phyloP scores from a whole-genome alignment of 1,284 basidiomycete species.

The Malassezia brasiliensis region DNA sequence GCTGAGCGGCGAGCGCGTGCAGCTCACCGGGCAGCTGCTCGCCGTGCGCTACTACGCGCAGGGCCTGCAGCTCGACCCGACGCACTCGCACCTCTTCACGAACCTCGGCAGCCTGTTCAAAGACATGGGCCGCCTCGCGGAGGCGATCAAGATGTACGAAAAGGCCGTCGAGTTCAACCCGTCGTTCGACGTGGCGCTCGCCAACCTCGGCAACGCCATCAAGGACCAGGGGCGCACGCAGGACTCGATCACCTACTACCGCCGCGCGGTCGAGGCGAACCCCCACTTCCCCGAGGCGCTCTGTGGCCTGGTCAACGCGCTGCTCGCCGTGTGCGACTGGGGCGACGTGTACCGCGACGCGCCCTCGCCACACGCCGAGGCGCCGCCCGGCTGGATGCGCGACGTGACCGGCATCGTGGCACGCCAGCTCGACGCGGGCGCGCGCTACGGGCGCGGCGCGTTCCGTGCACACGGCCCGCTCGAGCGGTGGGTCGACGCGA shows the following conservation, averaged over 20 bases:
- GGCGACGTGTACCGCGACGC: constrained; percentile 46
- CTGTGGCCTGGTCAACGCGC: constrained; percentile 56
- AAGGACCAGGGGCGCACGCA: constrained; percentile 52
- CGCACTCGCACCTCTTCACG: constrained; percentile 58
- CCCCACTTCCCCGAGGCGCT: constrained; percentile 57
- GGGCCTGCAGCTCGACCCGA: constrained; percentile 55
- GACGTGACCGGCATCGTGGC: constrained; percentile 53
- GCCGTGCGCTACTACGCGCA: constrained; percentile 56
- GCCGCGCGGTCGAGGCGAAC: constrained; percentile 55
- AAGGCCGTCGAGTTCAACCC: constrained; percentile 56
- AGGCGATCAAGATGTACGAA: constrained; percentile 55
- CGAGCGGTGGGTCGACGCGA: constrained; percentile 53
- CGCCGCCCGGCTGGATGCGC: constrained; percentile 51
- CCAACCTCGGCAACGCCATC: constrained; percentile 59
- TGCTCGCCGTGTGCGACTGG: constrained; percentile 58
- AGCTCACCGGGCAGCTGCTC: constrained; percentile 48
- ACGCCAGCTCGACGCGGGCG: constrained; percentile 52
- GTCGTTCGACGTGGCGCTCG: constrained; percentile 57
- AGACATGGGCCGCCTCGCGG: constrained; percentile 54
- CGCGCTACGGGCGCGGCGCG: constrained; percentile 50
- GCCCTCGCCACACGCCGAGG: background rate
- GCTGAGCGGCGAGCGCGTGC: constrained; percentile 42
- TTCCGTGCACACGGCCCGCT: constrained; percentile 48
- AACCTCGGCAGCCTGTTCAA: constrained; percentile 59
- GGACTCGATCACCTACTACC: constrained; percentile 56